phyloP scores from a whole-genome alignment of 257 asterid genomes.

The Solanum lycopersicoides region DNA sequence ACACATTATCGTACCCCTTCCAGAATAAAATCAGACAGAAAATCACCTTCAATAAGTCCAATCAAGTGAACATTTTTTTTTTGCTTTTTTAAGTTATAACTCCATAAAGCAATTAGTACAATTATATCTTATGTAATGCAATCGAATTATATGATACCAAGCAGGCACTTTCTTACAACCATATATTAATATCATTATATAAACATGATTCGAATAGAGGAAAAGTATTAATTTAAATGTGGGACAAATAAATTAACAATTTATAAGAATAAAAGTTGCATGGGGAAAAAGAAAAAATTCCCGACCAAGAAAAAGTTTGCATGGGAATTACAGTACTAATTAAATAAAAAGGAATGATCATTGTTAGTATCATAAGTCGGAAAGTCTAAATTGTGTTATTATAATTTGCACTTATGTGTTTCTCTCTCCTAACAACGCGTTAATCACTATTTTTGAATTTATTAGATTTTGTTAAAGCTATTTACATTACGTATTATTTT shows the following conservation, averaged over 20 bases:
- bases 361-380: background rate
- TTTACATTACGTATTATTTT: too few species aligned
- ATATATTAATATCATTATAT: background rate
- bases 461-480: too few species aligned
- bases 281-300: too few species aligned
- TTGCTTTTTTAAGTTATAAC: background rate
- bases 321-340: background rate
- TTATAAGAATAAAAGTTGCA: background rate
- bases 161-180: background rate
- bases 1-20: background rate
- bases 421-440: background rate
- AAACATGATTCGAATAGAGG: background rate
- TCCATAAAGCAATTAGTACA: background rate
- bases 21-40: background rate
- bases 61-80: background rate
- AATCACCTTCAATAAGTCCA: background rate
- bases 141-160: background rate
- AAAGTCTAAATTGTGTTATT: background rate
- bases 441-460: too few species aligned
- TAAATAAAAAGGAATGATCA: background rate
- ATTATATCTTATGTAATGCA: background rate
- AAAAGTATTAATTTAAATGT: background rate
- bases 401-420: background rate
- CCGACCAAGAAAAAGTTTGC: background rate
- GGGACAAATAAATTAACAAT: background rate